Evolutionary conservation across 139 green algal genomes (phyloP).

Genomic region (Chlorella sp.): DNA sequence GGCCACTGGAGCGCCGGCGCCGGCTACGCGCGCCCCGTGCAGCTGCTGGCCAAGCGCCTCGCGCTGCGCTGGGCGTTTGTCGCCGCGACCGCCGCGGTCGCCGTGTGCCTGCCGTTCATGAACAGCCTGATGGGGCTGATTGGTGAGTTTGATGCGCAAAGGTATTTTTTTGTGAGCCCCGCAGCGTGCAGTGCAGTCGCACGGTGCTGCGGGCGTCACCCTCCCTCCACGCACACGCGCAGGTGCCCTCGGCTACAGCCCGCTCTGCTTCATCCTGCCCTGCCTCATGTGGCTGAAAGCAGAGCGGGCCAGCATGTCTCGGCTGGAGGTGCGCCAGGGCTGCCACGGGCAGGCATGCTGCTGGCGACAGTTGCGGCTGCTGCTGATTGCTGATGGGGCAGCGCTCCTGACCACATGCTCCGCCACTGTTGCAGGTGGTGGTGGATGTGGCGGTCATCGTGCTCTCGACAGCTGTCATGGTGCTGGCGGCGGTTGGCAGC

Average conservation of each 20-base stretch:
- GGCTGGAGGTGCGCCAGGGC: not conserved
- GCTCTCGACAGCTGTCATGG: too few species aligned
- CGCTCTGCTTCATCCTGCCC: slow-evolving; percentile 22
- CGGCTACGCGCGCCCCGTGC: not conserved
- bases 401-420: too few species aligned
- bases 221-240: too few species aligned
- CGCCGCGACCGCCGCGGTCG: not conserved
- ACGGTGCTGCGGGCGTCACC: too few species aligned
- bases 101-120: not conserved
- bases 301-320: not conserved
- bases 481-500: not conserved
- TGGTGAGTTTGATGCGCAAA: not conserved
- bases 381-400: too few species aligned
- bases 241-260: slow-evolving; percentile 19
- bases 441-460: too few species aligned
- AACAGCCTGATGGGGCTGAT: not conserved
- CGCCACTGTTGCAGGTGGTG: too few species aligned
- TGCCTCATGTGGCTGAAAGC: slow-evolving; percentile 12
- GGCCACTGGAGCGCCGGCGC: not conserved
- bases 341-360: not conserved
- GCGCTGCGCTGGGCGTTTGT: not conserved
- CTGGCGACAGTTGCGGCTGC: not conserved
- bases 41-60: not conserved
- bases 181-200: too few species aligned
- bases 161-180: too few species aligned